A percentile compares a stretch with the other conserved stretches of the same genome.
Conservation (phyloP, 345 rosid genomes). For the Balakata baccata region DNA sequence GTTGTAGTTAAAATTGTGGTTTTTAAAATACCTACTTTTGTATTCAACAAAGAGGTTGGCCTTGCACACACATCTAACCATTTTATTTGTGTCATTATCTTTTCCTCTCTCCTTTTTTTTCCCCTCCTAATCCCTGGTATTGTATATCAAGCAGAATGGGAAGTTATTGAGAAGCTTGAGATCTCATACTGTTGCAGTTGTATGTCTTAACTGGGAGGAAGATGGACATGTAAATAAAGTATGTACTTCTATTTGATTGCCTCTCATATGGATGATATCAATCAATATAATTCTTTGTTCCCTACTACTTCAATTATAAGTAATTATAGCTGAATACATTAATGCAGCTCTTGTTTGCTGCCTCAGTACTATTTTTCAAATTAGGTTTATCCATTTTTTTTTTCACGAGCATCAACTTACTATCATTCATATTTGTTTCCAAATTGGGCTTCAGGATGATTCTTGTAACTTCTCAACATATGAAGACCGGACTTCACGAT, state of each 20-base stretch:
- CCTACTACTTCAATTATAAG: not conserved
- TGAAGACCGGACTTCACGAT: slow-evolving; percentile 84
- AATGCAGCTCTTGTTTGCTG: slow-evolving; percentile 3
- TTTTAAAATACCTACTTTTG: not conserved
- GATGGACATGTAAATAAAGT: slow-evolving; percentile 50
- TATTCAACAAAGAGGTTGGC: not conserved
- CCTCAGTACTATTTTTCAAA: slow-evolving; percentile 1
- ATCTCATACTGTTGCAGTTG: slow-evolving; percentile 68
- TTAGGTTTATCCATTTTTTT: not conserved
- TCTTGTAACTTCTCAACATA: slow-evolving; percentile 38
- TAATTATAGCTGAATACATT: not conserved
- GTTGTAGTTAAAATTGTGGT: not conserved
- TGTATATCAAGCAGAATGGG: slow-evolving; percentile 55
- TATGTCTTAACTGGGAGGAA: slow-evolving; percentile 87
- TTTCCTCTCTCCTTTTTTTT: not conserved
- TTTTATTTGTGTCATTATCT: not conserved
- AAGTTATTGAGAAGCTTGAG: slow-evolving; percentile 69
- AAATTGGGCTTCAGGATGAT: slow-evolving; percentile 41
- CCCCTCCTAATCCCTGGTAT: not conserved
- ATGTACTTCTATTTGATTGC: slow-evolving; percentile 19
- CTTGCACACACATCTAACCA: not conserved
- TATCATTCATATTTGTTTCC: not conserved
- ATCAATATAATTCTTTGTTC: not conserved
- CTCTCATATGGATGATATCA: not conserved
- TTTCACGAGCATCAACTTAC: not conserved